phyloP scores from a whole-genome alignment of 2,329 filamentous ascomycete genomes.

The Alternaria sp. region DNA sequence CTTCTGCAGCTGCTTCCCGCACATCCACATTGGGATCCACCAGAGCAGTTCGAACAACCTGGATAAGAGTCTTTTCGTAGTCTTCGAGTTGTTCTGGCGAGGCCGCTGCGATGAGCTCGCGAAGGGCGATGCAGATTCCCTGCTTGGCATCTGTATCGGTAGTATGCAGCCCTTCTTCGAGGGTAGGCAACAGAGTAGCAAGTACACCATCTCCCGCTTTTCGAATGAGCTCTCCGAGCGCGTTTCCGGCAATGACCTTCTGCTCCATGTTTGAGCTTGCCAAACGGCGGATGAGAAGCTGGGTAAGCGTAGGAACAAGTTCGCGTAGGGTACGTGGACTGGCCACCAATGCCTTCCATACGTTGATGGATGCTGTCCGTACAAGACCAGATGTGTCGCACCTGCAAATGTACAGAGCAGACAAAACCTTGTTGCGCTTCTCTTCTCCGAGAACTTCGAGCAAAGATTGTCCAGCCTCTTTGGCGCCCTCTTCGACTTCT shows the following conservation, averaged over 20 bases:
- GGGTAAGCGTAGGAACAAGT: conserved; percentile 90
- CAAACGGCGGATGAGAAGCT: conserved; percentile 91
- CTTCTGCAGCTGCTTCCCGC: conserved; percentile 93
- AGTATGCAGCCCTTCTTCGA: conserved; percentile 90
- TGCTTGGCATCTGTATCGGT: conserved; percentile 93
- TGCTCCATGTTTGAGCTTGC: conserved; percentile 98
- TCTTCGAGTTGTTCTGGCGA: conserved; percentile 89
- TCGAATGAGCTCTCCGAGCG: conserved; percentile 93
- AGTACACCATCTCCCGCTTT: conserved; percentile 96
- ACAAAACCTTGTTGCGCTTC: conserved; percentile 95
- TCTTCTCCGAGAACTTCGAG: conserved; percentile 94
- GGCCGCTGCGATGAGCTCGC: conserved; percentile 90
- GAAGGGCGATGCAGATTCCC: conserved; percentile 94
- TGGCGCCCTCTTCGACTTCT: conserved; percentile 79
- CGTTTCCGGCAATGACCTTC: conserved; percentile 97
- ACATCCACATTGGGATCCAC: conserved; percentile 91
- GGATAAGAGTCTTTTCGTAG: conserved; percentile 93
- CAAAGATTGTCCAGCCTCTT: conserved; percentile 90
- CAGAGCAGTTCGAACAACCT: conserved; percentile 89
- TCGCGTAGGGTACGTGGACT: conserved; percentile 93
- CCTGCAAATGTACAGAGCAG: conserved; percentile 96
- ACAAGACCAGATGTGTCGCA: conserved; percentile 95
- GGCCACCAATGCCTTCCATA: conserved; percentile 97
- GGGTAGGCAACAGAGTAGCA: conserved; percentile 83
- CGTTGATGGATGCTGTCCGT: conserved; percentile 84